Base-by-base conservation (phyloP, 768 basidiomycete genomes). In the Mycena galopus region DNA sequence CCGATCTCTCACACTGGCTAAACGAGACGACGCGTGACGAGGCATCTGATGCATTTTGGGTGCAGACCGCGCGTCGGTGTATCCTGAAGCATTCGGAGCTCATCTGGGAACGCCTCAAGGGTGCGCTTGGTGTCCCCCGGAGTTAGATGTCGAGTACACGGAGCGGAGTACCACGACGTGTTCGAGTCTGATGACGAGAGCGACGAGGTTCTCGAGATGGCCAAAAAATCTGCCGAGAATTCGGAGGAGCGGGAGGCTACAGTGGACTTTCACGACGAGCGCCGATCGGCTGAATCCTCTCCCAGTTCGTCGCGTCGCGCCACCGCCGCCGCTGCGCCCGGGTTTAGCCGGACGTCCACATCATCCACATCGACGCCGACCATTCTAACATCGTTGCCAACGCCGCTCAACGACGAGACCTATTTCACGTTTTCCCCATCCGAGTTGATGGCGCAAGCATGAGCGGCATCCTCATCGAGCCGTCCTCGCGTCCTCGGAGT, bases 61-160 rank as follows among this genome's bases (percentile, higher is more conserved):
- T 92, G 56, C 85, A 87, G 77, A 88, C 88, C 12, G 89, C 91
- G 0, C 91, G 95, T n/a, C 87, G 86, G 65, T 96, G 95, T 76
- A 88, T 97, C 76, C 85, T 93, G 25, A 82, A 88, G 29, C 92
- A 92, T 74, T 93, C 91, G 17, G 96, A 97, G 77, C 89, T 96
- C 47, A 92, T 97, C 66, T 98, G 96, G 96, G 95, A 97, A 80
- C 89, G 95, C 67, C 84, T 97, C 77, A 96, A 96, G 77, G 93
- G 91, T 33, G 95, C 94, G 0, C 84, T 98, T 2, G 96, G 96
- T 6, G 92, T 96, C 96, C 96, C 12, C 92, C 92, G 0, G 95
- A 97, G 77, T 85, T 97, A 25, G 92, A 95, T 74, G 81, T 90
- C 35, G 91, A 93, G 55, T 87, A 86, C 30, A 77, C 37, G n/a